These are phyloP conservation scores for Trichoderma atroviride DNA, from an alignment of 2,329 filamentous ascomycete genomes.

Conservation along the genomic window DNA sequence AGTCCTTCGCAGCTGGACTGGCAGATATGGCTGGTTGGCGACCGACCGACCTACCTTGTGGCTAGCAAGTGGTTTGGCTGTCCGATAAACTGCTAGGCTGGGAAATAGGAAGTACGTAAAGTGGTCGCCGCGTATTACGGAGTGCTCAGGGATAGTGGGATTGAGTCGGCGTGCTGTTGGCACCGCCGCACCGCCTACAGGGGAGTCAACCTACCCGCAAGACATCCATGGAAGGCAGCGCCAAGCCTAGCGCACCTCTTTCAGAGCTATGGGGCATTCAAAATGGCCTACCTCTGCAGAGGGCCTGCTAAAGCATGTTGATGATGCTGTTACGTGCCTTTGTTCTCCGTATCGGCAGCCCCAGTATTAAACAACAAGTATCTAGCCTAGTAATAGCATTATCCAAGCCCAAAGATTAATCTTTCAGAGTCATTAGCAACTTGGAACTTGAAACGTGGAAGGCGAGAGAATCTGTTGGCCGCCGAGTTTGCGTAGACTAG, in stretches of 20 bases:
- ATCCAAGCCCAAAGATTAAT: neutral
- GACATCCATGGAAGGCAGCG: neutral
- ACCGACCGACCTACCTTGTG: conserved; percentile 9
- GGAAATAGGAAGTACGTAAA: conserved; percentile 22
- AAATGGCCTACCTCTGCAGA: neutral
- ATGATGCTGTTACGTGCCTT: neutral
- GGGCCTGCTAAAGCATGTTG: neutral
- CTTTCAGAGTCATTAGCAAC: neutral
- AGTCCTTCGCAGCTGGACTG: conserved; percentile 9
- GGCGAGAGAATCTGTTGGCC: neutral
- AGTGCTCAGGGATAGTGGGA: conserved; percentile 19
- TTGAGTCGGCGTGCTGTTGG: conserved; percentile 17
- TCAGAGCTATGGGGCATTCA: conserved; percentile 4
- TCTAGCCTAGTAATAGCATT: neutral
- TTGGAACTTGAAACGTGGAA: neutral
- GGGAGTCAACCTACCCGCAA: conserved; percentile 10
- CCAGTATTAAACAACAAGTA: neutral
- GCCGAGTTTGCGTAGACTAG: neutral
- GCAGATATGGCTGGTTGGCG: conserved; percentile 11
- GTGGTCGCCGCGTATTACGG: conserved; percentile 14
- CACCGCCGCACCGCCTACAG: conserved; percentile 23
- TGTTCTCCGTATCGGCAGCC: neutral
- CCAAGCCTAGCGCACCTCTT: neutral
- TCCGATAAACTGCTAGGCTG: conserved; percentile 15
- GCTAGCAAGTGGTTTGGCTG: conserved; percentile 16